A percentile compares a stretch with the other conserved stretches of the same genome.
These are phyloP conservation scores for Paraconiothyrium sp. DNA, from an alignment of 2,329 filamentous ascomycete species.

Conservation along the genomic window DNA sequence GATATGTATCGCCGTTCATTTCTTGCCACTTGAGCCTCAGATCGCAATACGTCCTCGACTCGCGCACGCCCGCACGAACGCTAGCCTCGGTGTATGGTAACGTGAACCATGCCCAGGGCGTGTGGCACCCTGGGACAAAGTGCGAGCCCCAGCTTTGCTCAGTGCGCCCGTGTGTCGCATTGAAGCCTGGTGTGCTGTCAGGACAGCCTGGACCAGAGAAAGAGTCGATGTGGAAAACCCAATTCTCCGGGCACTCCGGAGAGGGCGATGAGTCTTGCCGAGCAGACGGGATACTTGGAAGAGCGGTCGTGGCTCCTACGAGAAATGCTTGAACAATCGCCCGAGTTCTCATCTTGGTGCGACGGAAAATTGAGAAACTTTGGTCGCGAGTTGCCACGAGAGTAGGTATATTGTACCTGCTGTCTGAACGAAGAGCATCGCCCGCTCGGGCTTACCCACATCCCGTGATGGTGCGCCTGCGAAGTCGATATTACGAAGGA, in stretches of 20 bases:
- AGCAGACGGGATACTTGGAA: neutral
- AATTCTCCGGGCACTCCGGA: neutral
- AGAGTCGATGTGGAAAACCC: constrained; percentile 1
- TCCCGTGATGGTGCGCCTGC: neutral
- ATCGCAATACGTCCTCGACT: constrained; percentile 6
- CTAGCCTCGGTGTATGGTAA: constrained; percentile 2
- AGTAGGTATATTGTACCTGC: neutral
- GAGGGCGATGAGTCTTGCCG: neutral
- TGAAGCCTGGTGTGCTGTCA: constrained; percentile 4
- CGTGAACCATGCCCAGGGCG: constrained; percentile 8
- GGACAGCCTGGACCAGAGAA: constrained; percentile 9
- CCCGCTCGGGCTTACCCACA: neutral
- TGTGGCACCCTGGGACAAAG: neutral
- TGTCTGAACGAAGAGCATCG: neutral
- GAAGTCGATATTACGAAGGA: constrained; percentile 5
- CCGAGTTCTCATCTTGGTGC: neutral
- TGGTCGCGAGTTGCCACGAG: neutral
- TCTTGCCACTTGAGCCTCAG: constrained; percentile 6
- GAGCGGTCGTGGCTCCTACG: neutral
- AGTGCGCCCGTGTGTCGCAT: constrained; percentile 1
- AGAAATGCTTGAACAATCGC: neutral
- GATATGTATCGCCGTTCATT: constrained; percentile 4
- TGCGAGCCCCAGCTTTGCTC: constrained; percentile 8
- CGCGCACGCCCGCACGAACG: neutral
- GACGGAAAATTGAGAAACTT: neutral